Evolutionary conservation across 78 protist species (phyloP), one percentile per base, ranked within the genome.

Genomic region (Dictyostelium brefeldianum): DNA sequence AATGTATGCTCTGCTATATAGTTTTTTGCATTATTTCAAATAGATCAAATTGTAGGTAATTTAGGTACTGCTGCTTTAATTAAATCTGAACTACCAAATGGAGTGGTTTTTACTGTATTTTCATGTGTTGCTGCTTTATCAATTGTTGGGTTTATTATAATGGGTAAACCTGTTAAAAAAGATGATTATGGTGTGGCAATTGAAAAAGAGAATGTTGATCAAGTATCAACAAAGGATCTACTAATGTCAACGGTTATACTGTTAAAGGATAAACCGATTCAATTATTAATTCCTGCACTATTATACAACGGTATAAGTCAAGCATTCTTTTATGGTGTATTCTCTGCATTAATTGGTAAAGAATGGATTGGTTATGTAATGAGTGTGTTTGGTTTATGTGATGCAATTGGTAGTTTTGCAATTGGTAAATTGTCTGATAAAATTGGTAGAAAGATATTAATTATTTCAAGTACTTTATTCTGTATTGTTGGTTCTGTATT

Each of bases 21-120:
- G 91, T 85, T 85, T 67, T 85, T 85, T 75, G 83, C 92, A 41
- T 75, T 85, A 27, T 75, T 85, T 65, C 92, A 85, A 75, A 22
- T 51, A 5, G 64, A 85, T 75, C 92, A 85, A 62, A 59, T 85
- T 8, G 25, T 85, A 43, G 92, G 92, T 12, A 85, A 85, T 62
- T 31, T 85, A 20, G 92, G 83, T 47, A 46, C 78, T 12, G 78
- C 36, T 6, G 65, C 12, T 59, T 64, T 85, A 22, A 29, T 73
- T 29, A 36, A 36, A n/a, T n/a, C n/a, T n/a, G n/a, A n/a, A n/a
- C n/a, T n/a, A n/a, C n/a, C n/a, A n/a, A n/a, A n/a, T n/a, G 36
- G 20, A 18, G 27, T 25, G 1, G 20, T 84, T 4, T 82, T 82
- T 31, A 69, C 69, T 29, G 69, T 82, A 41, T 51, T 82, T 10